Percentiles rank a stretch among this genome's conserved stretches.
Conservation (phyloP, 192 early-diverging fungal genomes). For the Mortierella claussenii region DNA sequence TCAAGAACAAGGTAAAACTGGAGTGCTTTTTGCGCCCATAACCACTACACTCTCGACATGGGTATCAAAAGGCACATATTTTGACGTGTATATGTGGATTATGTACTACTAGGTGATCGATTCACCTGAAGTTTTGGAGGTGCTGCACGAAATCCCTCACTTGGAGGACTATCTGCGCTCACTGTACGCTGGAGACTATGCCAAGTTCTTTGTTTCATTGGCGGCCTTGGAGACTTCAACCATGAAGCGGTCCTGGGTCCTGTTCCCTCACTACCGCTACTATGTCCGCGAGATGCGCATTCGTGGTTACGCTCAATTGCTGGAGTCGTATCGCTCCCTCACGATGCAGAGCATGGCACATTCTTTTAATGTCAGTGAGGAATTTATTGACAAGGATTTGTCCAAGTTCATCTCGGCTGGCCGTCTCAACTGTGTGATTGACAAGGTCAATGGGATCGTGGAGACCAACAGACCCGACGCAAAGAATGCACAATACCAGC, state of each 20-base stretch:
- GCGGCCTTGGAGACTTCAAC: constrained; percentile 83
- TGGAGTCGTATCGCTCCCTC: constrained; percentile 94
- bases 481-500: constrained; percentile 99
- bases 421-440: constrained; percentile 97
- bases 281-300: constrained; percentile 99
- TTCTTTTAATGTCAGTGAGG: constrained; percentile 94
- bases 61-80: no score
- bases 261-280: constrained; percentile 90
- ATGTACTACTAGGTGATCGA: constrained; percentile 90
- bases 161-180: constrained; percentile 86
- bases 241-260: constrained; percentile 79
- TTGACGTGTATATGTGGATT: no score
- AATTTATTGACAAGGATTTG: constrained; percentile 95
- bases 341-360: constrained; percentile 97
- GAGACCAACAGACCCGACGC: constrained; percentile 98
- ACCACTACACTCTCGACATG: no score
- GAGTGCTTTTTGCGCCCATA: background rate
- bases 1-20: constrained; percentile 87
- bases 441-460: constrained; percentile 98
- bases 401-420: constrained; percentile 95
- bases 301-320: constrained; percentile 92
- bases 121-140: constrained; percentile 96
- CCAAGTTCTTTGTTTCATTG: constrained; percentile 91
- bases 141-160: constrained; percentile 88
- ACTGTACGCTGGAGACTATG: constrained; percentile 92